phyloP scores from a whole-genome alignment of 1,139 yeast species.

The Debaryomyces robertsiae region DNA sequence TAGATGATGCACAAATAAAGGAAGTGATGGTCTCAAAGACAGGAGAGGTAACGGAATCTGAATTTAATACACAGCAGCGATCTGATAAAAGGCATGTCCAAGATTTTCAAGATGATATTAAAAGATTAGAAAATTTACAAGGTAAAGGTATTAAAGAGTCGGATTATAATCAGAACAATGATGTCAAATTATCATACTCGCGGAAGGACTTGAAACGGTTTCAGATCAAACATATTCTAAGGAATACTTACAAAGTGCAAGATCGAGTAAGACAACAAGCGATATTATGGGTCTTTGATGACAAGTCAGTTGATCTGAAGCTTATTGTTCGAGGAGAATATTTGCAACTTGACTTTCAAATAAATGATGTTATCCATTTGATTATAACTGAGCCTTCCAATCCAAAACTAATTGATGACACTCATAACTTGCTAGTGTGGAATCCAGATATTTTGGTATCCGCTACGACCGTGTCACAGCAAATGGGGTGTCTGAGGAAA shows the following conservation, averaged over 20 bases:
- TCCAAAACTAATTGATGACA: conserved; percentile 54
- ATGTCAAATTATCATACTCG: conserved; percentile 47
- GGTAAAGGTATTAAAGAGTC: conserved; percentile 13
- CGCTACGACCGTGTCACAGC: conserved; percentile 80
- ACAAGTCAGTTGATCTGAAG: conserved; percentile 31
- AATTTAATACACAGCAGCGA: conserved; percentile 7
- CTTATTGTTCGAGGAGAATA: conserved; percentile 55
- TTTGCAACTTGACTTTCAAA: conserved; percentile 41
- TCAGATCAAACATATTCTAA: conserved; percentile 43
- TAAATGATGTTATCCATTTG: conserved; percentile 62
- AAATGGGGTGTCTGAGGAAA: conserved; percentile 70
- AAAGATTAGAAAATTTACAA: conserved; percentile 24
- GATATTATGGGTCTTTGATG: conserved; percentile 50
- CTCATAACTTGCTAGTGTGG: conserved; percentile 66
- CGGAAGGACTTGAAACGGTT: conserved; percentile 53
- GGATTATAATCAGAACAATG: conserved; percentile 18
- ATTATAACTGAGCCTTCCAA: conserved; percentile 46
- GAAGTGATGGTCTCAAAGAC: neutral
- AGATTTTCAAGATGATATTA: conserved; percentile 32
- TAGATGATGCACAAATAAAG: conserved; percentile 2
- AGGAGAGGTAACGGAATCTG: neutral
- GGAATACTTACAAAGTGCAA: conserved; percentile 33
- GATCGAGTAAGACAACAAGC: conserved; percentile 43
- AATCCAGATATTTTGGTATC: conserved; percentile 83
- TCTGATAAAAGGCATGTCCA: conserved; percentile 28